phyloP scores from a whole-genome alignment of 2,329 filamentous ascomycete species.

The Claviceps africana region DNA sequence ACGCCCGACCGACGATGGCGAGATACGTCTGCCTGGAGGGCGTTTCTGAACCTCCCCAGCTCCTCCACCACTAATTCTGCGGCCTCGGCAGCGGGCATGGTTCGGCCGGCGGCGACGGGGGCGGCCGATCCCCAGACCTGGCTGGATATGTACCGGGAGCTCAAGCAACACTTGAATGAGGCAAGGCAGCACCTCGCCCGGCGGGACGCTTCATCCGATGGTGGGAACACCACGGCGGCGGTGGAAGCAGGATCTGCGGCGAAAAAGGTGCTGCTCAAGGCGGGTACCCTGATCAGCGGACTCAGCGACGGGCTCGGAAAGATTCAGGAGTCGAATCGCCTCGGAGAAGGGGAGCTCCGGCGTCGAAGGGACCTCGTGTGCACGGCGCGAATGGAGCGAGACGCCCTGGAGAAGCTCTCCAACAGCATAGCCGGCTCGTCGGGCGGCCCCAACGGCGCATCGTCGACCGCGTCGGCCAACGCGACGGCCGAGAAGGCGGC shows the following conservation, averaged over 20 bases:
- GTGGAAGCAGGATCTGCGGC: conserved; percentile 58
- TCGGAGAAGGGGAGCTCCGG: conserved; percentile 64
- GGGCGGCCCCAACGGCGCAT: conserved; percentile 13
- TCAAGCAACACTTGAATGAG: conserved; percentile 50
- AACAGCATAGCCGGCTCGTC: conserved; percentile 31
- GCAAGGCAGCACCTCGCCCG: conserved; percentile 56
- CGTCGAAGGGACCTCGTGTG: conserved; percentile 57
- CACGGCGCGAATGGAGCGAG: conserved; percentile 57
- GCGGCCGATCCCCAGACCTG: conserved; percentile 53
- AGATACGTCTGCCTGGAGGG: conserved; percentile 56
- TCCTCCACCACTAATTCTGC: conserved; percentile 30
- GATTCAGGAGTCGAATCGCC: conserved; percentile 37
- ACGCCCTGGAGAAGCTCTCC: conserved; percentile 60
- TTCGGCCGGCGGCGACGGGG: conserved; percentile 23
- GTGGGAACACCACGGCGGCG: conserved; percentile 27
- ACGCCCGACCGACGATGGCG: conserved; percentile 65
- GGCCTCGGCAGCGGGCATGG: conserved; percentile 30
- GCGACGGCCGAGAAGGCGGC: conserved; percentile 34
- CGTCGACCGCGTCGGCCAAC: neutral
- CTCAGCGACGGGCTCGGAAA: conserved; percentile 51
- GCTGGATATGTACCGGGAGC: conserved; percentile 61
- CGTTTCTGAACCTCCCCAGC: conserved; percentile 57
- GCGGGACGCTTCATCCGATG: conserved; percentile 40
- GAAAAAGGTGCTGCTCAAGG: conserved; percentile 58
- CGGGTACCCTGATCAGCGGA: conserved; percentile 46